Base-by-base conservation (phyloP, 768 basidiomycete species). In the Obba rivulosa region DNA sequence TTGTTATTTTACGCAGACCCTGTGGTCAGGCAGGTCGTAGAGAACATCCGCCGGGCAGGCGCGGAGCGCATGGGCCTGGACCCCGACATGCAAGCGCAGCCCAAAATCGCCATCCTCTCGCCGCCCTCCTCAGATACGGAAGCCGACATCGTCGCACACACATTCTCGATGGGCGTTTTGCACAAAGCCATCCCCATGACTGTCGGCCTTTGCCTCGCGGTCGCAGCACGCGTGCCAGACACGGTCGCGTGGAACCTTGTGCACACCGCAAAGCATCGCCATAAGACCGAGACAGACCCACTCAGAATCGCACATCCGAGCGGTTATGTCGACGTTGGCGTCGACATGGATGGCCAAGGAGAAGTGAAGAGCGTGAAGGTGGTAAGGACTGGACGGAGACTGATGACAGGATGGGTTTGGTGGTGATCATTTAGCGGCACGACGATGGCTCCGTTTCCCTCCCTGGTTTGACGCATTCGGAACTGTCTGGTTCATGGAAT, bases 181-280 rank as follows among this genome's bases (percentile, higher is more conserved):
- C 83, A 87, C 62, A 79, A 79, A 49, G 83, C 87, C 0, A 75
- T 86, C 0, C 83, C 82, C 0, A 81, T 87, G 80, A 87, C 84
- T 0, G 79, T 88, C 3, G 84, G 79, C 0, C 68, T 86, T 25
- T 81, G 83, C 55, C 71, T 83, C 7, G 85, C 84, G 0, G 83
- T 85, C 16, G 83, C 84, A 0, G 69, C 79, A 3, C 71, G 73
- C 39, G 64, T 80, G 9, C 53, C 70, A n/a, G 74, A 70, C 1
- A 80, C 85, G 0, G 56, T 85, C 11, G 75, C 77, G 9, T 78
- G 76, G 73, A 65, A 74, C 13, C 74, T 78, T 43, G 68, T 76
- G 16, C 66, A 5, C 53, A 48, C 18, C 34, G 43, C 17, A 39
- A 36, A 38, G 43, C 50, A 10, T 47, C 54, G 21, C 55, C 41